Percentiles rank a stretch among this genome's conserved stretches.
phyloP scores from a whole-genome alignment of 352 stramenopile genomes.

The Hyaloperonospora brassicae region DNA sequence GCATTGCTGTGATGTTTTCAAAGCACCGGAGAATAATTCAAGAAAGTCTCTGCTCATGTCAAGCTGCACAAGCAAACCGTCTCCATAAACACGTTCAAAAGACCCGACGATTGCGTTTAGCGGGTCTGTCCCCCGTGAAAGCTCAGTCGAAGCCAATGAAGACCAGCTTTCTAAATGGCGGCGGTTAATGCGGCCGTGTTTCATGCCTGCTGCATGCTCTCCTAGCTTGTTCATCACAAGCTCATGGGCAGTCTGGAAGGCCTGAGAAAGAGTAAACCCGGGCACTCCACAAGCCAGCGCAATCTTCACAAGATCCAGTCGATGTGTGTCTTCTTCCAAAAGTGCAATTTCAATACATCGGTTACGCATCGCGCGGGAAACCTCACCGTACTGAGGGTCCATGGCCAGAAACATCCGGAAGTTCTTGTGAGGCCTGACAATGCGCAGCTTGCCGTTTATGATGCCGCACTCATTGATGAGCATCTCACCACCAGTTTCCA shows the following conservation, averaged over 20 bases:
- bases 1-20: conserved; percentile 17
- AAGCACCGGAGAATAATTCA: conserved; percentile 29
- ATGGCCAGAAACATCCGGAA: conserved; percentile 99
- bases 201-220: conserved; percentile 17
- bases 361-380: conserved; percentile 99
- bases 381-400: conserved; percentile 93
- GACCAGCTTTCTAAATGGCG: conserved; percentile 76
- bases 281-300: conserved; percentile 49
- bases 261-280: conserved; percentile 51
- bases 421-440: conserved; percentile 95
- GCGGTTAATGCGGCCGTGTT: conserved; percentile 45
- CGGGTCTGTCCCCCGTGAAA: conserved; percentile 43
- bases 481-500: conserved; percentile 96
- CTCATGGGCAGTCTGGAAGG: conserved; percentile 56
- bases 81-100: conserved; percentile 62
- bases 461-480: conserved; percentile 97
- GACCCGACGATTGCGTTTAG: conserved; percentile 41
- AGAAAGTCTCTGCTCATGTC: conserved; percentile 35
- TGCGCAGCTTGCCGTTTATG: conserved; percentile 83
- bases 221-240: conserved; percentile 32
- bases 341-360: conserved; percentile 96
- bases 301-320: conserved; percentile 64
- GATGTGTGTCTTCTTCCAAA: conserved; percentile 35
- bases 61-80: conserved; percentile 35
- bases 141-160: conserved; percentile 49